phyloP scores from a whole-genome alignment of 129 eudicot genomes.

The Flaveria sonorensis region DNA sequence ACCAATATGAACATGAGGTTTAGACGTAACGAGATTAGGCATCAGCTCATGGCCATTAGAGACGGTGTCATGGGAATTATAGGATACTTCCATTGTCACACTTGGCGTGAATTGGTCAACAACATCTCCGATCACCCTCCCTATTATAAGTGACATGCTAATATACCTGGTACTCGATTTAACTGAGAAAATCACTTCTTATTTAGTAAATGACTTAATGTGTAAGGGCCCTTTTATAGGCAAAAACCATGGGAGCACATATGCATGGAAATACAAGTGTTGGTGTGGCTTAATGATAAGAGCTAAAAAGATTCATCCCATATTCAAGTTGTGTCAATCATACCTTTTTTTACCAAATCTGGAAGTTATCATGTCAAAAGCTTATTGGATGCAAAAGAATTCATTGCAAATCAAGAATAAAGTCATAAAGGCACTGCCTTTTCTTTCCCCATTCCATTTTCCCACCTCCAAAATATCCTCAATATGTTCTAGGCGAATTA shows the following conservation, averaged over 20 bases:
- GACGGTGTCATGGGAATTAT: constrained; percentile 54
- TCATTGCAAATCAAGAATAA: constrained; percentile 42
- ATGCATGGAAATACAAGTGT: constrained; percentile 29
- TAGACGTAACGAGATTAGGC: constrained; percentile 57
- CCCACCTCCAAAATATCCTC: constrained; percentile 27
- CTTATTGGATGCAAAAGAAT: constrained; percentile 29
- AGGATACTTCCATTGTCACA: constrained; percentile 61
- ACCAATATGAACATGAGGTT: constrained; percentile 78
- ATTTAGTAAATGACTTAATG: constrained; percentile 26
- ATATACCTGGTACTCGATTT: neutral
- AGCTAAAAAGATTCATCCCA: constrained; percentile 35
- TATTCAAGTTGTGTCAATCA: constrained; percentile 24
- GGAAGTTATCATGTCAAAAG: constrained; percentile 33
- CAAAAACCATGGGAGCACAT: constrained; percentile 25
- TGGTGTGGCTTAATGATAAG: constrained; percentile 38
- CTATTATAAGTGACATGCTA: constrained; percentile 54
- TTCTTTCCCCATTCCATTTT: constrained; percentile 28
- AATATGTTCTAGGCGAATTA: constrained; percentile 16
- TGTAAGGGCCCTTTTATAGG: constrained; percentile 53
- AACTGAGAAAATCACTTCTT: constrained; percentile 9
- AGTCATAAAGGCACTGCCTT: constrained; percentile 35
- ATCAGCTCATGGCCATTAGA: constrained; percentile 78
- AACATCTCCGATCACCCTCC: constrained; percentile 88
- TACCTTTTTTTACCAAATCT: constrained; percentile 36
- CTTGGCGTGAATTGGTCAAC: constrained; percentile 77